Percentiles rank a stretch among this genome's conserved stretches.
Evolutionary conservation across 768 basidiomycete species (phyloP).

Genomic region (Sporobolomyces phaffii): DNA sequence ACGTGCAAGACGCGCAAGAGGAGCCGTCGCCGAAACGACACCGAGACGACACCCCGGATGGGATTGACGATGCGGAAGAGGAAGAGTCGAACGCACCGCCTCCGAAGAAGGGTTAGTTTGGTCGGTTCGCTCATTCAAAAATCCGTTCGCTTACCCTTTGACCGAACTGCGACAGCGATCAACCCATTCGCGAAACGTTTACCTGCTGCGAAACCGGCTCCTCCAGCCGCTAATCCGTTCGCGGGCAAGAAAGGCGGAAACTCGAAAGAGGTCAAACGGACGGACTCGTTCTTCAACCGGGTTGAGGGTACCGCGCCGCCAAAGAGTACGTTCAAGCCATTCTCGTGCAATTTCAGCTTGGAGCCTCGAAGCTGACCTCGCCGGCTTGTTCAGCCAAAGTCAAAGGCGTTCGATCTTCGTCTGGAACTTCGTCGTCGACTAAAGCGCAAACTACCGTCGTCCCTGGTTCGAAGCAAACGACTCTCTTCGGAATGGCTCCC

Average conservation of each 20-base stretch:
- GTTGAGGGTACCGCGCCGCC: conserved; percentile 38
- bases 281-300: conserved; percentile 41
- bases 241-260: conserved; percentile 32
- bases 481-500: conserved; percentile 35
- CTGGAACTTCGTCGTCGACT: not conserved
- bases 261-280: conserved; percentile 30
- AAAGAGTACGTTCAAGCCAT: conserved; percentile 10
- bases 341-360: not conserved
- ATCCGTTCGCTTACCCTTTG: too few relatives aligned
- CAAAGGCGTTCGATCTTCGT: not conserved
- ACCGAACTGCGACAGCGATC: conserved; percentile 18
- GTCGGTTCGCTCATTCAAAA: not conserved
- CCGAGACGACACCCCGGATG: not conserved
- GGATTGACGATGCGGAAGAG: conserved; percentile 18
- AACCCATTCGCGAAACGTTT: conserved; percentile 42
- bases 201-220: conserved; percentile 6
- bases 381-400: conserved; percentile 16
- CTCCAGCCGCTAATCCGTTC: conserved; percentile 37
- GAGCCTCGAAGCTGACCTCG: not conserved
- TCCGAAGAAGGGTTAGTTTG: conserved; percentile 24
- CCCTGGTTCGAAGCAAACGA: conserved; percentile 9
- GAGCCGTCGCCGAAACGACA: conserved; percentile 4
- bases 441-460: not conserved
- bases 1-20: not conserved
- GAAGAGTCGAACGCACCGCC: conserved; percentile 16